Base-by-base conservation (phyloP, 108 stramenopile genomes). In the Nannochloropsis oceanica region DNA sequence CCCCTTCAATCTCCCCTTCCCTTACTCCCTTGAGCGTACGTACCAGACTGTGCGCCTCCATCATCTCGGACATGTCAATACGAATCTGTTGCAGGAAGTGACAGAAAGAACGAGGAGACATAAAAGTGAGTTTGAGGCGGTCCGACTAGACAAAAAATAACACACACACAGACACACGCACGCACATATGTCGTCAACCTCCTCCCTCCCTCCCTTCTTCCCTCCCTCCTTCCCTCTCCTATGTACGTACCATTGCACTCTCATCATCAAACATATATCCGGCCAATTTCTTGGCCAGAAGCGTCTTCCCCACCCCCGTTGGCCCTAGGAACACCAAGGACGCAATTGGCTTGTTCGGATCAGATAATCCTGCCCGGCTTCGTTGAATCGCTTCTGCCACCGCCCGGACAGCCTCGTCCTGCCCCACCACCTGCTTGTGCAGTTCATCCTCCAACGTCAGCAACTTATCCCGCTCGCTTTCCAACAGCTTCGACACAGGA, bases 21-120 rank as follows among this genome's bases (percentile, higher is more conserved):
- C n/a, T n/a, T n/a, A n/a, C n/a, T n/a, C n/a, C n/a, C n/a, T n/a
- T n/a, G 26, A 96, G 91, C 26, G 95, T 88, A 44, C 90, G 13
- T 50, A 50, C 46, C 46, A 90, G 3, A 97, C 97, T 44, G 94
- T 89, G 83, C 95, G 94, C 91, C 96, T 98, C 97, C 84, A 94
- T 95, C 90, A 95, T 98, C 90, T 99, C 99, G 34, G 91, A 92
- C 98, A 98, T 99, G 91, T 99, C 98, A 81, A 99, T 95, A 25
- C 98, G 94, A 34, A 87, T 80, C 59, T 73, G 5, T 34, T 34
- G 59, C 8, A 73, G n/a, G 9, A 10, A n/a, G 7, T 2, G 10
- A 73, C 7, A n/a, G 59, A n/a, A 10, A 34, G 34, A 34, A 34
- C 1, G 34, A 34, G 34, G 5, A 5, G 34, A 34, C 2, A 34